Base-by-base conservation (phyloP, 2,329 filamentous ascomycete species). In the Didymella lethalis region DNA sequence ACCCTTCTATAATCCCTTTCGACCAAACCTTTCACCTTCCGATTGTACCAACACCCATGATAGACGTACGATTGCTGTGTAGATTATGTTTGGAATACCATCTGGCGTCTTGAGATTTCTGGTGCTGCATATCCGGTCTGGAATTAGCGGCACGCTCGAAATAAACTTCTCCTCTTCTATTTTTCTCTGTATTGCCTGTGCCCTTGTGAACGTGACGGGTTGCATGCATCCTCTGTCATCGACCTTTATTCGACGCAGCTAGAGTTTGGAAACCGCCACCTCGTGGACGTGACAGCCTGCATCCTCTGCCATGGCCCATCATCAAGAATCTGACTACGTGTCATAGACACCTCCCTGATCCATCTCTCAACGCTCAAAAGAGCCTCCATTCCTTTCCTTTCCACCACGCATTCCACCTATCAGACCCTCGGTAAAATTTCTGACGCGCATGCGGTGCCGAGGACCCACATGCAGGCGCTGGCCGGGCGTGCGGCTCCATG, bases 31-130 rank as follows among this genome's bases (percentile, higher is more conserved):
- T 63, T 28, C 20, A 28, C 28, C 61, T 62, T 68, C 63, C 65
- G 63, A 66, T 64, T 77, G 74, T 78, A 77, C 65, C 70, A 77
- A 68, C 67, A 76, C 60, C 63, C 66, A 73, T 72, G 72, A 76
- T 77, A 77, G 75, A 77, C 75, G 74, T 76, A 77, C 66, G 71
- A 75, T 68, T 69, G 69, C 62, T 64, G 54, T 77, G 71, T 76
- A 76, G 69, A 69, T 69, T 74, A 75, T 70, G 64, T 72, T 71
- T 68, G 67, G 68, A 73, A 70, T 74, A 72, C 62, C 64, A 67
- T 71, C 63, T 67, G 69, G 69, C 68, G 70, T 62, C 54, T 68
- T 70, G 65, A 61, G 71, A 68, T 67, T 67, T 69, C 53, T 63
- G 65, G 68, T 74, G 73, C 67, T 69, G 68, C 68, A 73, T 75